Evolutionary conservation across 768 basidiomycete genomes (phyloP), one percentile per base, ranked within the genome.

Genomic region (Kwoniella sp.): DNA sequence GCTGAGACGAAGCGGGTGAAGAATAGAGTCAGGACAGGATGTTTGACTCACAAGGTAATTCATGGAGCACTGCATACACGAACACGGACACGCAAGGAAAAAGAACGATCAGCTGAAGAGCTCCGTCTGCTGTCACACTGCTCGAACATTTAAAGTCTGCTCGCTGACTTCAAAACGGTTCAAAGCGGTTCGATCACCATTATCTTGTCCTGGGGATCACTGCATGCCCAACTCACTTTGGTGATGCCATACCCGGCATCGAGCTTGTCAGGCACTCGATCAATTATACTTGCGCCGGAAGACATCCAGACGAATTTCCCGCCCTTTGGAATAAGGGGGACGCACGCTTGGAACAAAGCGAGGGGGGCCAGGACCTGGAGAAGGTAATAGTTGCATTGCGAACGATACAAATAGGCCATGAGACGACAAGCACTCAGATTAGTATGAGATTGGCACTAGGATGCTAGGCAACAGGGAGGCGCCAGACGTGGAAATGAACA

Each of bases 281-380:
- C 74, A 28, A 73, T 72, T 25, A 67, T 67, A 54, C 67, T 67
- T 2, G 74, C 68, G 4, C 74, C 74, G 0, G 72, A 73, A 3
- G 74, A 76, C 68, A 76, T 73, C 68, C 71, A 72, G 51, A 76
- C 59, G 71, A 73, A 76, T 37, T 76, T 76, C 0, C 63, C 58
- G 20, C 71, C 73, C 26, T 68, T 58, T n/a, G 60, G 45, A 48
- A 76, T 64, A 8, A 72, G 58, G 3, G 72, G 72, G 7, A 72
- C 55, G 48, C 63, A 63, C 26, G 74, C 74, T 67, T 76, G 74
- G 37, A 64, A 76, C 50, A 76, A 50, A 12, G 68, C 59, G 7
- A 76, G 48, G 2, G 64, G 57, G 20, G 70, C 74, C 17, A 76
- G 68, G 4, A 72, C 70, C 74, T 75, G 47, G 45, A 20, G 22